phyloP scores from a whole-genome alignment of 306 rosid species.

The Trichosanthes cucumerina region DNA sequence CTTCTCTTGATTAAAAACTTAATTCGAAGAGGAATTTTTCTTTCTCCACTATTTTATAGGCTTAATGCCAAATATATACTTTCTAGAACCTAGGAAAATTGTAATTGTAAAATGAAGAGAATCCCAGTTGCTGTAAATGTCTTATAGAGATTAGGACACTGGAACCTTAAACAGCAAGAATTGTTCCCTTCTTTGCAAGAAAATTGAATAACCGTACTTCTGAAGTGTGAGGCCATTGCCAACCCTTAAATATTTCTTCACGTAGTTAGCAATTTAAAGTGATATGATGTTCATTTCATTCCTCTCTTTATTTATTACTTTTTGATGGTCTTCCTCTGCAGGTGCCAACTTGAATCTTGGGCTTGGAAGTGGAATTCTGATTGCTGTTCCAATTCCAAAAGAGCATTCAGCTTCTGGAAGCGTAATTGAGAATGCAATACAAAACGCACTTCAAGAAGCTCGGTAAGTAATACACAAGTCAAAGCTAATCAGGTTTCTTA shows the following conservation, averaged over 20 bases:
- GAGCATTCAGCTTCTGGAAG: slow-evolving; percentile 72
- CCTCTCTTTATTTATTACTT: not conserved
- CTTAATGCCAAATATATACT: not conserved
- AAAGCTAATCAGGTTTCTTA: not conserved
- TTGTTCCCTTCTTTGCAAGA: not conserved
- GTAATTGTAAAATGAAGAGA: not conserved
- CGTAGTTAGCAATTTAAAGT: not conserved
- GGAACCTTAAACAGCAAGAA: not conserved
- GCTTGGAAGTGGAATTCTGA: slow-evolving; percentile 66
- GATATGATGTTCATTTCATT: not conserved
- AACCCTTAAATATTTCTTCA: not conserved
- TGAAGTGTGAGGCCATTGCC: not conserved
- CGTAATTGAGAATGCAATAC: slow-evolving; percentile 65
- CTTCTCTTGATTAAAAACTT: not conserved
- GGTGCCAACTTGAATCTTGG: slow-evolving; percentile 59
- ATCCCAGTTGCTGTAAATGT: not conserved
- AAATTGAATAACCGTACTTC: not conserved
- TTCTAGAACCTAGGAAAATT: not conserved
- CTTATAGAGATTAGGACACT: not conserved
- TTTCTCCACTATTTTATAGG: not conserved
- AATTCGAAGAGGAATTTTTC: not conserved
- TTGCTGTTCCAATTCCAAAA: slow-evolving; percentile 80
- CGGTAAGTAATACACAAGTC: slow-evolving; percentile 26
- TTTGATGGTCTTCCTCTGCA: slow-evolving; percentile 16
- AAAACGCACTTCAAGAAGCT: slow-evolving; percentile 63